These are phyloP conservation scores for Poronia punctata DNA, from an alignment of 495 filamentous ascomycete genomes.

Conservation along the genomic window DNA sequence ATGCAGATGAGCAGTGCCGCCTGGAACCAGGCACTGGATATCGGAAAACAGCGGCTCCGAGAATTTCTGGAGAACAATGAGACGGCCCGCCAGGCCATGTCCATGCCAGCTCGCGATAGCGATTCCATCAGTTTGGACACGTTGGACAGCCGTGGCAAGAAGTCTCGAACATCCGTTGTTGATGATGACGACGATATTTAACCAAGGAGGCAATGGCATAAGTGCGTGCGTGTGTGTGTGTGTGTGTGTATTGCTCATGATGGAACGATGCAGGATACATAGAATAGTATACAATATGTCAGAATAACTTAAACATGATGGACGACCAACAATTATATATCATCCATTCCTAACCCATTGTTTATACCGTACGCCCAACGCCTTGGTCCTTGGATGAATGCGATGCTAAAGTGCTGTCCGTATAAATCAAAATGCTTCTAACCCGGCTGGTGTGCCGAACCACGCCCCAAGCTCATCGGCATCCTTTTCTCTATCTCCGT, in stretches of 20 bases:
- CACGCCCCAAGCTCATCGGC: slow-evolving; percentile 51
- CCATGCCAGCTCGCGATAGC: slow-evolving; percentile 50
- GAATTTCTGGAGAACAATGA: slow-evolving; percentile 80
- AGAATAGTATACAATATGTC: slow-evolving; percentile 17
- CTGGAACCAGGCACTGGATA: slow-evolving; percentile 72
- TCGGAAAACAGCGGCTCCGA: slow-evolving; percentile 80
- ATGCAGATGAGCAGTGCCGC: slow-evolving; percentile 89
- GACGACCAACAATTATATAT: slow-evolving; percentile 7
- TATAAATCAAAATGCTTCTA: slow-evolving; percentile 49
- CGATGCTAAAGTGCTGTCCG: slow-evolving; percentile 13
- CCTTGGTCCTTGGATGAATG: slow-evolving; percentile 13
- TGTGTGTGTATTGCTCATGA: slow-evolving; percentile 36
- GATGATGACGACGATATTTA: slow-evolving; percentile 47
- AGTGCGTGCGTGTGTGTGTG: not conserved
- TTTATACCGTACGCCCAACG: slow-evolving; percentile 6
- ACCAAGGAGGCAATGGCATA: no score
- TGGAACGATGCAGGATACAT: slow-evolving; percentile 19
- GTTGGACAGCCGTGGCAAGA: slow-evolving; percentile 55
- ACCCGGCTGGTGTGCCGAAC: slow-evolving; percentile 54
- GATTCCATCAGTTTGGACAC: slow-evolving; percentile 51
- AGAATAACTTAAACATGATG: slow-evolving; percentile 5
- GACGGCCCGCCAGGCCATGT: slow-evolving; percentile 71
- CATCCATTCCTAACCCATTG: slow-evolving; percentile 4
- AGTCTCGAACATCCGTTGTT: slow-evolving; percentile 27
- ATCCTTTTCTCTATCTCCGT: slow-evolving; percentile 33